phyloP scores from a whole-genome alignment of 164 flowering plant species.

The Berberis thunbergii region DNA sequence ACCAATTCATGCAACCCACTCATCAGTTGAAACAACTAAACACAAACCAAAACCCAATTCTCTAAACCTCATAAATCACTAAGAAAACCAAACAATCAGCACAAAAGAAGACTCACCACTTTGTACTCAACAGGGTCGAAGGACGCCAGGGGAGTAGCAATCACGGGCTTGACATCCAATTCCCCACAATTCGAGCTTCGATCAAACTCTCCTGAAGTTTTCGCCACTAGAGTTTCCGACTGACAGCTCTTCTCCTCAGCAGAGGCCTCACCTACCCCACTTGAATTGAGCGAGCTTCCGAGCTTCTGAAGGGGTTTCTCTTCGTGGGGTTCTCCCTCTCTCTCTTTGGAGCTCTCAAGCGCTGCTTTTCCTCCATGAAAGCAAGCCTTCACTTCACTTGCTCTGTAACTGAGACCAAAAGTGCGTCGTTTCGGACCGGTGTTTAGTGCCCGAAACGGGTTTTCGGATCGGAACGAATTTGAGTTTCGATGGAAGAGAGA shows the following conservation, averaged over 20 bases:
- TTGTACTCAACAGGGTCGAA: background rate
- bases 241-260: conserved; percentile 3
- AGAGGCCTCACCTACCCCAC: background rate
- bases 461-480: conserved; percentile 1
- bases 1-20: too few relatives aligned
- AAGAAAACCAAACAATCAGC: background rate
- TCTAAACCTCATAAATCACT: background rate
- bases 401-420: background rate
- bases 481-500: background rate
- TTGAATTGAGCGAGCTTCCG: too few relatives aligned
- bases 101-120: conserved; percentile 7
- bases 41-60: background rate
- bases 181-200: conserved; percentile 2
- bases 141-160: conserved; percentile 1
- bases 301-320: too few relatives aligned
- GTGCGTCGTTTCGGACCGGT: conserved; percentile 16
- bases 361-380: conserved; percentile 24
- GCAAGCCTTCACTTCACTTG: background rate
- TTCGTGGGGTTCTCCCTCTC: background rate
- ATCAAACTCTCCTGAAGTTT: too few relatives aligned
- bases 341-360: background rate
- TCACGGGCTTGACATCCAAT: conserved; percentile 7
- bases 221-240: conserved; percentile 12
- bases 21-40: too few relatives aligned
- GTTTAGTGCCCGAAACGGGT: conserved; percentile 13